Base-by-base conservation (phyloP, 2,329 filamentous ascomycete genomes). In the Pyricularia grisea region DNA sequence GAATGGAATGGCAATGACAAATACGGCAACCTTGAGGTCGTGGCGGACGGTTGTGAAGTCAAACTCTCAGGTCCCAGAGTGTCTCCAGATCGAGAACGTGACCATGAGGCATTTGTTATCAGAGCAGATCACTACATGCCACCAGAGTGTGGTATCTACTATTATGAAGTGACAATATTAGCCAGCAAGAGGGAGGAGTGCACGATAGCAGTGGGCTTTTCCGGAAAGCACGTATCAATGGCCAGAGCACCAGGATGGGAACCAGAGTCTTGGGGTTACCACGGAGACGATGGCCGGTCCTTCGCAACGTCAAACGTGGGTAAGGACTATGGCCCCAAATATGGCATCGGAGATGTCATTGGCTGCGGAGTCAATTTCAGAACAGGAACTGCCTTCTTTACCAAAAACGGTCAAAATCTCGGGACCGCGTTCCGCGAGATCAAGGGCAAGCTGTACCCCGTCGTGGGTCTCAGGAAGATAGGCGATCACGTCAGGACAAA, bases 91-190 rank as follows among this genome's bases (percentile, higher is more conserved):
- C 61, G 55, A 33, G 66, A 67, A 4, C 81, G 83, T 67, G 87
- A 89, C 9, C 83, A 91, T 75, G 95, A 98, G 77, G 92, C 93
- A 23, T 93, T 89, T 50, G 88, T 92, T 14, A 88, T 97, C 70
- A 88, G 95, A 69, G 88, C 94, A 31, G 91, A 99, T 77, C 84
- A 93, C 77, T 87, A 89, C 66, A 97, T 98, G 88, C 93, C 95
- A 4, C 85, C 88, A 50, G 91, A 97, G 75, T 95, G 92, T 73
- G 95, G 95, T 1, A 90, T 99, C 70, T 99, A 97, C 78, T 99
- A 99, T 78, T 99, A 89, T 76, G 95, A 99, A 77, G 84, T 90
- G 28, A 79, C 79, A 20, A 81, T 88, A 66, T 70, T 85, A 30
- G 79, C 81, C 20, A 82, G 80, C 68, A 85, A 83, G 74, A 79